phyloP scores from a whole-genome alignment of 495 filamentous ascomycete genomes.

The Cudoniella acicularis region DNA sequence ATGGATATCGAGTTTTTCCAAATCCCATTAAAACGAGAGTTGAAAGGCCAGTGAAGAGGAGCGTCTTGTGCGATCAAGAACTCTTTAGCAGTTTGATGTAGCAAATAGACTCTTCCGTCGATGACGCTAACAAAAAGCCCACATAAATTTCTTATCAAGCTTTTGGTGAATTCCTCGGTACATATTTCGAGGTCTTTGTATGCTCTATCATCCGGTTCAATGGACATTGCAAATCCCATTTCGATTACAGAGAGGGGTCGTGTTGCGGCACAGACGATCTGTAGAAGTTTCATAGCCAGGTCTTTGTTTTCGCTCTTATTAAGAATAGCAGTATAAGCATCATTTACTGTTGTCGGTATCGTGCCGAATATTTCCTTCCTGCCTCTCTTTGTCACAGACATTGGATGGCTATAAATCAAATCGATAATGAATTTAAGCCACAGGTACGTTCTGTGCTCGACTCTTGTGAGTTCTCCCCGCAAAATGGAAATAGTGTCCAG shows the following conservation, averaged over 20 bases:
- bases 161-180: not conserved
- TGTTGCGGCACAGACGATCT: slow-evolving; percentile 32
- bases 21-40: not conserved
- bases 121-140: slow-evolving; percentile 33
- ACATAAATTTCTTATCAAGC: slow-evolving; percentile 29
- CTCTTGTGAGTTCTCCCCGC: slow-evolving; percentile 21
- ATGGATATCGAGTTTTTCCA: slow-evolving; percentile 23
- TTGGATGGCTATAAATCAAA: slow-evolving; percentile 16
- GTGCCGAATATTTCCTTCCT: slow-evolving; percentile 23
- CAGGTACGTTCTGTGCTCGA: slow-evolving; percentile 36
- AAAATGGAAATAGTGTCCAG: slow-evolving; percentile 22
- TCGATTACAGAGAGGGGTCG: slow-evolving; percentile 32
- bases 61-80: slow-evolving; percentile 25
- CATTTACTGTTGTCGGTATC: slow-evolving; percentile 33
- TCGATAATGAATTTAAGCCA: slow-evolving; percentile 35
- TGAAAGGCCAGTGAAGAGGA: not conserved
- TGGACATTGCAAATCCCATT: slow-evolving; percentile 34
- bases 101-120: slow-evolving; percentile 32
- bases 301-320: slow-evolving; percentile 13
- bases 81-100: slow-evolving; percentile 39
- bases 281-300: slow-evolving; percentile 23
- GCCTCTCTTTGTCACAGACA: slow-evolving; percentile 20
- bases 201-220: not conserved
- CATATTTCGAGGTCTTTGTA: slow-evolving; percentile 15
- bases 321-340: slow-evolving; percentile 41